Conservation (phyloP, 2,329 filamentous ascomycete species). For the Aspergillus transmontanensis region DNA sequence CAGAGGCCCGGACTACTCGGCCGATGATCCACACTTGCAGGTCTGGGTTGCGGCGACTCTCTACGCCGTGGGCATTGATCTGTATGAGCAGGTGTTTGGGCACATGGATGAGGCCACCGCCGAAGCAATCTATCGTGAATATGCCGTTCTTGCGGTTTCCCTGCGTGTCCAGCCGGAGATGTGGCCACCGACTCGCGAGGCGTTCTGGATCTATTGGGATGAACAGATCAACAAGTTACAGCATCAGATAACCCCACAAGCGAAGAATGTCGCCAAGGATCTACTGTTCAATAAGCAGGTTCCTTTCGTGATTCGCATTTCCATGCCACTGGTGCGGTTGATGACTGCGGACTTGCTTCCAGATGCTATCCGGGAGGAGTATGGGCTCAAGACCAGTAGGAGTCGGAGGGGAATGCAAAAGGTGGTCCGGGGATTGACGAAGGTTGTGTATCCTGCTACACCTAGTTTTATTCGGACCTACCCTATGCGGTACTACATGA, state of each 20-base stretch:
- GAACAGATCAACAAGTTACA: background rate
- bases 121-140: conserved; percentile 11
- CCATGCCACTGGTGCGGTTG: conserved; percentile 31
- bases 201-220: conserved; percentile 10
- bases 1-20: conserved; percentile 8
- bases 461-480: conserved; percentile 29
- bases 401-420: conserved; percentile 22
- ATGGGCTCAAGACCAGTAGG: conserved; percentile 27
- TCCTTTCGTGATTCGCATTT: conserved; percentile 27
- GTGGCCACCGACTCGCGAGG: conserved; percentile 10
- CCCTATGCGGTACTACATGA: conserved; percentile 32
- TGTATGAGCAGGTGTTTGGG: conserved; percentile 8
- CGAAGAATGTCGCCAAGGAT: background rate
- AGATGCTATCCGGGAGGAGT: conserved; percentile 29
- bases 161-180: conserved; percentile 8
- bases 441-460: conserved; percentile 26
- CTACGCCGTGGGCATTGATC: background rate
- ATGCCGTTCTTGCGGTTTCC: conserved; percentile 4
- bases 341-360: conserved; percentile 34
- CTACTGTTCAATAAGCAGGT: conserved; percentile 28
- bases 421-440: conserved; percentile 21
- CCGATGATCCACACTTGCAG: conserved; percentile 10
- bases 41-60: conserved; percentile 13
- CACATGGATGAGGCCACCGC: conserved; percentile 1
- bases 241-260: background rate